These are phyloP conservation scores for Pleurotus eryngii DNA, from an alignment of 768 basidiomycete species.

Conservation along the genomic window DNA sequence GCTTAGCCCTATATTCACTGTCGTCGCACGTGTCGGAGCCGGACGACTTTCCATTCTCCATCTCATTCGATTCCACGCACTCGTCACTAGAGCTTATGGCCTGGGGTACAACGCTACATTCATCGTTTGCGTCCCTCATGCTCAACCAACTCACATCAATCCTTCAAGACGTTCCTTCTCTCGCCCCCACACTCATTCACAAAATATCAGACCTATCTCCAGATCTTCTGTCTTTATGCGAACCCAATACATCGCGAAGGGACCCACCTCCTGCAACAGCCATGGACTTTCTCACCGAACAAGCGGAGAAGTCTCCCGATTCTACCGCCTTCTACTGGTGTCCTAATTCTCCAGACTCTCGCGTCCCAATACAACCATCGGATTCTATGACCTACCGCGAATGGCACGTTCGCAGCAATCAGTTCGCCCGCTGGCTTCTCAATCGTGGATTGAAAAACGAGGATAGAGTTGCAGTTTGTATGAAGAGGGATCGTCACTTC, in stretches of 20 bases:
- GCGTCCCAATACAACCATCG: constrained; percentile 8
- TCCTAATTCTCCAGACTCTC: constrained; percentile 22
- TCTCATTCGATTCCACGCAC: constrained; percentile 13
- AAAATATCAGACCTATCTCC: constrained; percentile 13
- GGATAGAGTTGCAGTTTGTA: constrained; percentile 44
- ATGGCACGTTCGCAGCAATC: constrained; percentile 33
- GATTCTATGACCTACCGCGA: constrained; percentile 33
- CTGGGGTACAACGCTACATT: constrained; percentile 16
- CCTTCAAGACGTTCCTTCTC: constrained; percentile 12
- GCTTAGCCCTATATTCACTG: constrained; percentile 21
- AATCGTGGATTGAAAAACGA: constrained; percentile 29
- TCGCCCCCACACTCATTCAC: constrained; percentile 10
- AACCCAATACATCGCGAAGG: constrained; percentile 10
- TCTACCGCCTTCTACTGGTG: constrained; percentile 27
- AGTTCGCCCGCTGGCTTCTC: constrained; percentile 40
- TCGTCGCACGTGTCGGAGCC: constrained; percentile 7
- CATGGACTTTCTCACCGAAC: constrained; percentile 26
- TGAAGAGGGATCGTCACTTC: constrained; percentile 38
- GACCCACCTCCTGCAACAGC: constrained; percentile 12
- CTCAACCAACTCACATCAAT: constrained; percentile 22
- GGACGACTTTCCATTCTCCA: constrained; percentile 16
- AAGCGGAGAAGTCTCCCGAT: constrained; percentile 21
- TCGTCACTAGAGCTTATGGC: constrained; percentile 14
- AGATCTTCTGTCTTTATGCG: constrained; percentile 23
- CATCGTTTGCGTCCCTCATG: constrained; percentile 23